Conservation (phyloP, 768 basidiomycete genomes). For the Lanmaoa pseudosensibilis region DNA sequence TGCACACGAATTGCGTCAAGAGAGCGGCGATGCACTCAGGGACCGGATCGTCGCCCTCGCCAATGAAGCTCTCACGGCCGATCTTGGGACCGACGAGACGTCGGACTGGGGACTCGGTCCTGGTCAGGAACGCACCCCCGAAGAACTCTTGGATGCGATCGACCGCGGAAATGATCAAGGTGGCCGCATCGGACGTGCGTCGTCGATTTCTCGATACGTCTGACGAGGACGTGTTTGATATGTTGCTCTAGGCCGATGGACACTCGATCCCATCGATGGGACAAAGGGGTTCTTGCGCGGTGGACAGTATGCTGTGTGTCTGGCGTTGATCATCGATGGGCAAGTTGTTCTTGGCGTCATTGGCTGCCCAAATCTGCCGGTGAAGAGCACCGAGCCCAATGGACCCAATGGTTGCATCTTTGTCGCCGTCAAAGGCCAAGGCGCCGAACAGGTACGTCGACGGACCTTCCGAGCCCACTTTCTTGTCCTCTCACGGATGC, state of each 20-base stretch:
- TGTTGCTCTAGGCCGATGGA: constrained; percentile 68
- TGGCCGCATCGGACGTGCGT: constrained; percentile 71
- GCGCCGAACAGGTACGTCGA: constrained; percentile 63
- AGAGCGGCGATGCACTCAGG: constrained; percentile 44
- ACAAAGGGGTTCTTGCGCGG: constrained; percentile 93
- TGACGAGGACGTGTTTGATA: not conserved
- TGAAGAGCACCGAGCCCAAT: constrained; percentile 50
- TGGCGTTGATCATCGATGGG: constrained; percentile 79
- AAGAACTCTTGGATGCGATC: constrained; percentile 77
- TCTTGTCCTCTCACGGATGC: not conserved
- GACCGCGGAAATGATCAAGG: constrained; percentile 80
- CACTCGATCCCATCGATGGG: constrained; percentile 88
- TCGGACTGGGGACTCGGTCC: constrained; percentile 74
- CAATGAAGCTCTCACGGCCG: constrained; percentile 68
- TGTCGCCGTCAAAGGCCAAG: constrained; percentile 82
- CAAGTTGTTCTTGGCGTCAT: constrained; percentile 81
- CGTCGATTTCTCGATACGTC: not conserved
- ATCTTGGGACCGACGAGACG: constrained; percentile 54
- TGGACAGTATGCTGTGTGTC: constrained; percentile 90
- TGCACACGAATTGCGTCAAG: constrained; percentile 68
- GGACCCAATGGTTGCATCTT: constrained; percentile 79
- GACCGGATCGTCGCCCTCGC: constrained; percentile 78
- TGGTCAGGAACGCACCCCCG: constrained; percentile 48
- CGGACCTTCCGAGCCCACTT: not conserved
- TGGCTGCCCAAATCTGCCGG: constrained; percentile 89